These are phyloP conservation scores for Mycena venus DNA, from an alignment of 768 basidiomycete species.

Conservation along the genomic window DNA sequence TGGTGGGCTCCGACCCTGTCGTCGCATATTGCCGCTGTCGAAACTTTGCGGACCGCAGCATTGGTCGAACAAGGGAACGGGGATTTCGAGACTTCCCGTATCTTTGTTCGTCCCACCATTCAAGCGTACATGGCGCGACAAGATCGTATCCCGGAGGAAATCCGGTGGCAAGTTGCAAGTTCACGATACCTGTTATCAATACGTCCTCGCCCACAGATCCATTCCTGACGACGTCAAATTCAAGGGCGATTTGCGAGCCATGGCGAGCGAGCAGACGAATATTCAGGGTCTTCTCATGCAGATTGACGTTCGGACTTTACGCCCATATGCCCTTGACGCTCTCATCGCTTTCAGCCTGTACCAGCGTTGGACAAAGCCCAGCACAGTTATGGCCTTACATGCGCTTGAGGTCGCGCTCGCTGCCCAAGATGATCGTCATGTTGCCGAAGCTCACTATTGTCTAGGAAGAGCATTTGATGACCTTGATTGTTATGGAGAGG, in stretches of 20 bases:
- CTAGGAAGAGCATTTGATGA: neutral
- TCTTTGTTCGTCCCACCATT: conserved; percentile 37
- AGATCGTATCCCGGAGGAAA: conserved; percentile 9
- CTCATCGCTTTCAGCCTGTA: conserved; percentile 32
- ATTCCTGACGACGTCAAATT: conserved; percentile 28
- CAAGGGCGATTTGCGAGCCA: neutral
- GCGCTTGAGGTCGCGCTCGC: conserved; percentile 12
- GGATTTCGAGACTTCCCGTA: neutral
- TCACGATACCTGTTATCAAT: conserved; percentile 28
- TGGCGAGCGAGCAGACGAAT: conserved; percentile 18
- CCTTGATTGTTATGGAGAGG: conserved; percentile 4
- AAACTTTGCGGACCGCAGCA: conserved; percentile 10
- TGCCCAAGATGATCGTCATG: neutral
- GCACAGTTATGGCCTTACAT: conserved; percentile 1
- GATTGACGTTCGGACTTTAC: neutral
- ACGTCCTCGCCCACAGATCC: conserved; percentile 20
- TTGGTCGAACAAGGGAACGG: conserved; percentile 9
- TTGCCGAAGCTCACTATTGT: conserved; percentile 4
- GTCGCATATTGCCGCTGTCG: conserved; percentile 5
- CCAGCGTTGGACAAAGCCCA: conserved; percentile 33
- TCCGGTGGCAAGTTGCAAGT: conserved; percentile 26
- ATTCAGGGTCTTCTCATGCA: conserved; percentile 34
- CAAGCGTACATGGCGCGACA: conserved; percentile 33
- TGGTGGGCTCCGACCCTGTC: conserved; percentile 22
- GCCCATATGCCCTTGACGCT: conserved; percentile 29